These are phyloP conservation scores for Biscogniauxia sp. DNA, from an alignment of 2,329 filamentous ascomycete genomes.

Conservation along the genomic window DNA sequence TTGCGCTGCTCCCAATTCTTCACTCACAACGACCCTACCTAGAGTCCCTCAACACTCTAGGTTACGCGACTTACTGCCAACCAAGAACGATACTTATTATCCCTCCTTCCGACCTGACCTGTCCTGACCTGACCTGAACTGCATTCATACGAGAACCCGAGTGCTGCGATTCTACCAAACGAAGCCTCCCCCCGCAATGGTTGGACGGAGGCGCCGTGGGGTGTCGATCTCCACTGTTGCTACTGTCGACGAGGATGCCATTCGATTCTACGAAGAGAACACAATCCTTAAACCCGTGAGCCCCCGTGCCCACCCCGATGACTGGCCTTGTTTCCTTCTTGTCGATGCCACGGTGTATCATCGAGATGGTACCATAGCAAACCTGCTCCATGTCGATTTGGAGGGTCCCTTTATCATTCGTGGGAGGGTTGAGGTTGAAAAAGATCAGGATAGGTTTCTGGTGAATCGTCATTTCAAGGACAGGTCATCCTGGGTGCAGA, in stretches of 20 bases:
- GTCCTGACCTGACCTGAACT: too few species aligned
- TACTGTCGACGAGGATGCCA: constrained; percentile 37
- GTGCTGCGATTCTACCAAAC: too few species aligned
- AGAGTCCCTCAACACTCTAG: too few species aligned
- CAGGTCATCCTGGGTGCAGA: constrained; percentile 46
- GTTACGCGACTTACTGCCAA: too few species aligned
- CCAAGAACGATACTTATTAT: too few species aligned
- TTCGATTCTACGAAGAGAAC: constrained; percentile 33
- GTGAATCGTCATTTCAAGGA: constrained; percentile 31
- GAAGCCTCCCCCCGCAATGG: constrained; percentile 30
- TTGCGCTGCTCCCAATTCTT: too few species aligned
- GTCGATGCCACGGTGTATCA: constrained; percentile 58
- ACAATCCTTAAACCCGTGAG: constrained; percentile 36
- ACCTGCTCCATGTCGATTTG: constrained; percentile 58
- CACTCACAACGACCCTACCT: too few species aligned
- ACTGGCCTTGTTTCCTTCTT: constrained; percentile 63
- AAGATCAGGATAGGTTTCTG: constrained; percentile 37
- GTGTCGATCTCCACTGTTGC: constrained; percentile 46
- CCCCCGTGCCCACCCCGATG: constrained; percentile 39
- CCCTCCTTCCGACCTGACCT: neutral
- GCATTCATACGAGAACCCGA: too few species aligned
- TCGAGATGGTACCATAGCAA: constrained; percentile 55
- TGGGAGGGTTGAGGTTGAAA: constrained; percentile 54
- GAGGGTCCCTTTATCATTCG: constrained; percentile 61
- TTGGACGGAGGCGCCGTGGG: constrained; percentile 37